Percentiles rank a stretch among this genome's conserved stretches.
Evolutionary conservation across 1,284 basidiomycete species (phyloP).

Genomic region (Boletellus dicymbophilus): DNA sequence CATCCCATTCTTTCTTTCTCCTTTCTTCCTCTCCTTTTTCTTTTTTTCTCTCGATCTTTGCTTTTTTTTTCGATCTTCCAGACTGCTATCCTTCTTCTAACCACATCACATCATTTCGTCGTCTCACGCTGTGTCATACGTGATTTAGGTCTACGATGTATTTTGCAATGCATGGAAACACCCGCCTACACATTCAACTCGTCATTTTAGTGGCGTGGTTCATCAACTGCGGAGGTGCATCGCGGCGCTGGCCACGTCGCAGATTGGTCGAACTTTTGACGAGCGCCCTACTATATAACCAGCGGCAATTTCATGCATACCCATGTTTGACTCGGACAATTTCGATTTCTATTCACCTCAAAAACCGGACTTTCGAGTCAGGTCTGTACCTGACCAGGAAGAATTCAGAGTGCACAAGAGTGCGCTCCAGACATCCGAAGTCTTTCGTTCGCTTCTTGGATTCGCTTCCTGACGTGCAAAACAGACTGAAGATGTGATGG

Average conservation of each 20-base stretch:
- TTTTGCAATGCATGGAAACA: constrained; percentile 39
- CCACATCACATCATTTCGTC: constrained; percentile 35
- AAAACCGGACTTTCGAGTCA: constrained; percentile 52
- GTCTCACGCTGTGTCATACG: constrained; percentile 42
- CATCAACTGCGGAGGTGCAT: constrained; percentile 11
- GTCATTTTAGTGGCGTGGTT: neutral
- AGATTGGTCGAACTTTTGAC: constrained; percentile 7
- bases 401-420: constrained; percentile 48
- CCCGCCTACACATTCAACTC: constrained; percentile 18
- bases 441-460: constrained; percentile 51
- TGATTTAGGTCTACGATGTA: constrained; percentile 41
- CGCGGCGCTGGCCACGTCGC: constrained; percentile 21
- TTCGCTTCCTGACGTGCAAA: constrained; percentile 3
- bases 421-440: constrained; percentile 51
- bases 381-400: constrained; percentile 49
- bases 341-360: constrained; percentile 39
- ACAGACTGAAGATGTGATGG: constrained; percentile 13
- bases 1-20: constrained; percentile 29
- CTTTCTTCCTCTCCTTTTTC: constrained; percentile 4
- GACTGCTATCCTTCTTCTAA: constrained; percentile 34
- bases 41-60: neutral
- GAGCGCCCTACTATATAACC: neutral
- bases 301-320: neutral
- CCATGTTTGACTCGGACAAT: constrained; percentile 19
- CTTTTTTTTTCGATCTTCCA: constrained; percentile 18